Base-by-base conservation (phyloP, 352 stramenopile genomes). In the Globisporangium cylindrosporum region DNA sequence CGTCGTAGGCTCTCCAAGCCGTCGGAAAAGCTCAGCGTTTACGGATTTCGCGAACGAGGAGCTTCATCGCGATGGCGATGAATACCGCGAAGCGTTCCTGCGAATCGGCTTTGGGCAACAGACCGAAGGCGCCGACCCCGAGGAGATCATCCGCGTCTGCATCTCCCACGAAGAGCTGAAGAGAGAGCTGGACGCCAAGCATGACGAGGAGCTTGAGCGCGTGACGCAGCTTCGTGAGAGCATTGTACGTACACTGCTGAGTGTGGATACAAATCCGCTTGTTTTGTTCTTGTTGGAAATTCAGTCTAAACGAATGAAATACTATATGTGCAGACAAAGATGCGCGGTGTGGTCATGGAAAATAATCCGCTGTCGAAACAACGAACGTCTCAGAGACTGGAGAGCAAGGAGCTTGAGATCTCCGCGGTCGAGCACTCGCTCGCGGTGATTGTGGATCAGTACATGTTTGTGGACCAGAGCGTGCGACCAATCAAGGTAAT, bases 381-480 rank as follows among this genome's bases (percentile, higher is more conserved):
- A 10, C 80, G 77, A 1, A 92, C 81, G 20, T 89, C 82, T 1
- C 82, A 92, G 65, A 79, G 80, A 22, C 74, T 92, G 7, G 84
- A 92, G 66, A 81, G 68, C n/a, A 89, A 87, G 58, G 81, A 92
- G 62, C 68, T 91, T 41, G 86, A 90, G 68, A 79, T 91, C 36
- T 88, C 77, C 4, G 82, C 61, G 22, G 70, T 88, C 10, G 85
- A 93, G 54, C 80, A 81, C 5, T 70, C 75, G 7, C 70, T 95
- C 32, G 75, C 80, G 12, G 92, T 82, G 0, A 79, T 92, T n/a
- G 74, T 92, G 20, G 85, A 95, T 29, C 81, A 93, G 67, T 95
- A 91, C 64, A 89, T 89, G 76, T 95, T 89, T 67, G 85, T 93
- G 1, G 84, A 95, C 41, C 82, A 93, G 66, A 85, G 73, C 38